These are phyloP conservation scores for Paraphoma chrysanthemicola DNA, from an alignment of 2,329 filamentous ascomycete species.

Conservation along the genomic window DNA sequence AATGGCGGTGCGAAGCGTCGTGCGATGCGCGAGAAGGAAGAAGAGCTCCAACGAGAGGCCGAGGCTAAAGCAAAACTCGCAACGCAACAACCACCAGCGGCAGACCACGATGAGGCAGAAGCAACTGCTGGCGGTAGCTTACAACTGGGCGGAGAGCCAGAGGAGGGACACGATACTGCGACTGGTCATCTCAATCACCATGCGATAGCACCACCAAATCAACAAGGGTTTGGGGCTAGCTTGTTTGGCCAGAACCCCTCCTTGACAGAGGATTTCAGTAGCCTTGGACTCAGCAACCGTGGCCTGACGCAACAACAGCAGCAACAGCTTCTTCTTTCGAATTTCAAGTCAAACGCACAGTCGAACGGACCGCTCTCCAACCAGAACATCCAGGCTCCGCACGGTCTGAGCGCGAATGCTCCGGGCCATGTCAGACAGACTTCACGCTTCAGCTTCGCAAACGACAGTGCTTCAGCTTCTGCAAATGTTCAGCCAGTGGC, in stretches of 20 bases:
- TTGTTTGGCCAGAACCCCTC: conserved; percentile 43
- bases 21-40: conserved; percentile 71
- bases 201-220: conserved; percentile 78
- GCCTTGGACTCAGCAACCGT: conserved; percentile 64
- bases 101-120: conserved; percentile 74
- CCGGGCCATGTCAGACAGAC: conserved; percentile 80
- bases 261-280: conserved; percentile 48
- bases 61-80: conserved; percentile 62
- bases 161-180: conserved; percentile 71
- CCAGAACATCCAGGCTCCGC: conserved; percentile 55
- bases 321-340: conserved; percentile 70
- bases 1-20: conserved; percentile 83
- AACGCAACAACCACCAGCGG: conserved; percentile 36
- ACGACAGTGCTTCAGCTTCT: conserved; percentile 68
- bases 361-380: conserved; percentile 62
- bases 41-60: conserved; percentile 63
- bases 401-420: conserved; percentile 62
- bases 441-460: conserved; percentile 87
- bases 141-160: conserved; percentile 90
- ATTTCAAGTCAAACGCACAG: conserved; percentile 60
- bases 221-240: conserved; percentile 61
- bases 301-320: conserved; percentile 82
- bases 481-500: conserved; percentile 76
- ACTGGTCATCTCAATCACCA: conserved; percentile 67
- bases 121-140: conserved; percentile 74